Base-by-base conservation (phyloP, 2,329 filamentous ascomycete genomes). In the Allantophomopsis lycopodina region DNA sequence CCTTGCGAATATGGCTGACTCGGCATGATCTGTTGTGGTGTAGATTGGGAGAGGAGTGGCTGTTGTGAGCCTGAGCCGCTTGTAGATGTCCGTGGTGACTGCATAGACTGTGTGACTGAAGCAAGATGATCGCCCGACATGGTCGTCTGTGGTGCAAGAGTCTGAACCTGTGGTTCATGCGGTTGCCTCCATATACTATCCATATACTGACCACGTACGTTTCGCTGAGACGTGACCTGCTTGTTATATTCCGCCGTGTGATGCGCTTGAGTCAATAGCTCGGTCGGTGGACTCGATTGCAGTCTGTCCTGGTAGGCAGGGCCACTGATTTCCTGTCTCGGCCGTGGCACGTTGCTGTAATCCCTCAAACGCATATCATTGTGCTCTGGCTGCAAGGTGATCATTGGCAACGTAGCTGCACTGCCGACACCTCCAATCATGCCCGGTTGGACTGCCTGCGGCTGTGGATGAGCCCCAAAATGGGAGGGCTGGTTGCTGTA, bases 221-320 rank as follows among this genome's bases (percentile, higher is more conserved):
- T 76, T 42, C 89, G 80, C 58, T 88, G 82, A 50, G 83, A 74
- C 52, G 83, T 86, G 38, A 96, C 68, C 36, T 74, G 73, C 51
- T 91, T 86, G 63, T 89, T 96, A 63, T 82, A 94, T 50, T 96
- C 89, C 42, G 86, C 85, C 14, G 89, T 82, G 46, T 94, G 85
- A 38, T 85, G 77, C 20, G 87, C 85, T 58, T 95, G 87, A 35
- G 83, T 81, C 47, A 91, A 69, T 40, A 96, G 76, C 51, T 96
- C 89, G 36, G 74, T 68, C 20, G 84, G 70, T 21, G 79, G 75
- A 46, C 80, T 83, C 10, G 85, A 69, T 55, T 88, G 78, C 7
- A 80, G 84, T 50, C 86, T 73, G 56, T 96, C 91, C 58, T 89
- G 81, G 61, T 95, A 98, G 8, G 87, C 70, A 31, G 83, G 78